phyloP scores from a whole-genome alignment of 805 yeast species.

The Yamadazyma laniorum region DNA sequence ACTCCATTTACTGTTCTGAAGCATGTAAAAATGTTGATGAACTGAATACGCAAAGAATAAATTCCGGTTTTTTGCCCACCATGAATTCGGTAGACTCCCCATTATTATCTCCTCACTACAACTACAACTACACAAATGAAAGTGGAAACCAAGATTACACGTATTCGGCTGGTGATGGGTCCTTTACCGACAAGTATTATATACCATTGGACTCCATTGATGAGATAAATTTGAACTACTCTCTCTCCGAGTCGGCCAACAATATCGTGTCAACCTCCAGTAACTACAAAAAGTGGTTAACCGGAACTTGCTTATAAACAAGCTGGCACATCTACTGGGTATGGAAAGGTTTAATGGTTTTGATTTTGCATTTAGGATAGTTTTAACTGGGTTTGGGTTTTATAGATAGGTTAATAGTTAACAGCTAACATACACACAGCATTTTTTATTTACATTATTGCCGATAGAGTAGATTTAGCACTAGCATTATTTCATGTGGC shows the following conservation, averaged over 20 bases:
- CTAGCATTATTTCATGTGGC: too few species aligned
- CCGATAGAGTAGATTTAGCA: too few species aligned
- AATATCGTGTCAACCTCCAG: conserved; percentile 9
- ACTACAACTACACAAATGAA: conserved; percentile 1
- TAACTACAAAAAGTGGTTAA: conserved; percentile 17
- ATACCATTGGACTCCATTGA: conserved; percentile 12
- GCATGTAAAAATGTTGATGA: conserved; percentile 36
- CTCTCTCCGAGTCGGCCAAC: conserved; percentile 4
- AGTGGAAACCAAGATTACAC: background rate
- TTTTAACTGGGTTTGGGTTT: background rate
- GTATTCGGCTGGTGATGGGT: conserved; percentile 2
- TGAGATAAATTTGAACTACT: conserved; percentile 14
- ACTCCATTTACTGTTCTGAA: conserved; percentile 27
- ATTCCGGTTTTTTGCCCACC: conserved; percentile 1
- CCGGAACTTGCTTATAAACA: conserved; percentile 9
- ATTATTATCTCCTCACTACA: conserved; percentile 25
- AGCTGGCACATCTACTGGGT: too few species aligned
- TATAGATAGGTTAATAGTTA: background rate
- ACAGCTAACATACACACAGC: too few species aligned
- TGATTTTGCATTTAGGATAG: background rate
- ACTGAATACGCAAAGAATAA: conserved; percentile 13
- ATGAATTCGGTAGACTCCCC: conserved; percentile 31
- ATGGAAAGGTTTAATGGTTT: too few species aligned
- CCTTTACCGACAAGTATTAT: conserved; percentile 3
- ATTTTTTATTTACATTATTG: too few species aligned